Evolutionary conservation across 1,139 yeast genomes (phyloP).

Genomic region (Cylindricascospora bacillispora): DNA sequence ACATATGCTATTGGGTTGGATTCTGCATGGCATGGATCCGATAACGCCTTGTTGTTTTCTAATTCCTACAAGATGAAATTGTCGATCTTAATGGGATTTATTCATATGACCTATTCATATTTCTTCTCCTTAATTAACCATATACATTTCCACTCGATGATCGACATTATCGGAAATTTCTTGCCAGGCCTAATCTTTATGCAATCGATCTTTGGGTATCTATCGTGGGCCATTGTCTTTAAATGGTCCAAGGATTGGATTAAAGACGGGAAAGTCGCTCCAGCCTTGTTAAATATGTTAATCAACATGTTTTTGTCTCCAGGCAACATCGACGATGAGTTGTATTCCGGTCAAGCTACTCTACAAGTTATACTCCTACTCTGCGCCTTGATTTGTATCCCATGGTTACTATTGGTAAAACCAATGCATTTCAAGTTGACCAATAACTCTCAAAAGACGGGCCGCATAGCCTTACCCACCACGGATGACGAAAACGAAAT

Average conservation of each 20-base stretch:
- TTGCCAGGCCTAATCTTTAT: constrained; percentile 68
- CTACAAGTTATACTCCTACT: constrained; percentile 48
- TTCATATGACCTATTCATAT: constrained; percentile 67
- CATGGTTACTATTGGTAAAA: constrained; percentile 58
- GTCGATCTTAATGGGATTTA: constrained; percentile 67
- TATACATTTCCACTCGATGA: constrained; percentile 40
- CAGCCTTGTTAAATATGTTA: constrained; percentile 69
- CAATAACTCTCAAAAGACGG: constrained; percentile 25
- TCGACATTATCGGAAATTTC: constrained; percentile 67
- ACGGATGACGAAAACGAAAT: constrained; percentile 23
- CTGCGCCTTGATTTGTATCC: constrained; percentile 61
- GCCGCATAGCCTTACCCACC: constrained; percentile 1
- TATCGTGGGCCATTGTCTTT: constrained; percentile 57
- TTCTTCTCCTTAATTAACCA: constrained; percentile 58
- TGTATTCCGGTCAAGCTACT: constrained; percentile 50
- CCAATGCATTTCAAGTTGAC: constrained; percentile 33
- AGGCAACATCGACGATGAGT: constrained; percentile 53
- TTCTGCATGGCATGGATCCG: constrained; percentile 75
- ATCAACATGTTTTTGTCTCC: constrained; percentile 74
- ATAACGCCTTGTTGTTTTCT: constrained; percentile 57
- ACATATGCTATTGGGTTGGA: constrained; percentile 59
- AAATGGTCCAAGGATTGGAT: constrained; percentile 76
- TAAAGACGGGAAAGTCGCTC: constrained; percentile 56
- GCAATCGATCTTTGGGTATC: constrained; percentile 75
- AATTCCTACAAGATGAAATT: constrained; percentile 76